Conservation (phyloP, 1,284 basidiomycete species). For the Vanrija sp. region DNA sequence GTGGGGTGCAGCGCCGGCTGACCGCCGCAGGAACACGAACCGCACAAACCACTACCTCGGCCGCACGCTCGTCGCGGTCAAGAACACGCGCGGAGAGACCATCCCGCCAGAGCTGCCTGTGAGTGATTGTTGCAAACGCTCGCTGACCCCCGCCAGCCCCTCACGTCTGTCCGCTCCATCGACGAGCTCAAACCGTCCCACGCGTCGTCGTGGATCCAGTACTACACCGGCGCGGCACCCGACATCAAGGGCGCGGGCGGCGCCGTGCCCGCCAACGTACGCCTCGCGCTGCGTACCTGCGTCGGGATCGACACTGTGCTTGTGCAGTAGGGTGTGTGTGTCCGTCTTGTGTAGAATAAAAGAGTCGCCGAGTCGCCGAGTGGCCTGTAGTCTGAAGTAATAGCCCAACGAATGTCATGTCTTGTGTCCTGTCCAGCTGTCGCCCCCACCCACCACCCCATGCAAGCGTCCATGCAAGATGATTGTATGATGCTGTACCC, state of each 20-base stretch:
- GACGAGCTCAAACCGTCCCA: background rate
- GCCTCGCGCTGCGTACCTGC: conserved; percentile 11
- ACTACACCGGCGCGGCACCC: conserved; percentile 11
- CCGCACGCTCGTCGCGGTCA: conserved; percentile 7
- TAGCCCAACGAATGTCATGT: too few species aligned
- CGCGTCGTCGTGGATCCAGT: conserved; percentile 10
- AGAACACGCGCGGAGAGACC: conserved; percentile 1
- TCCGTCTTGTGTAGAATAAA: too few species aligned
- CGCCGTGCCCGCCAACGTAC: background rate
- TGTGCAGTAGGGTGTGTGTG: background rate
- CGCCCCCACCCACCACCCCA: too few species aligned
- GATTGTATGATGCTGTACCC: background rate
- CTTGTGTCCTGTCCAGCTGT: too few species aligned
- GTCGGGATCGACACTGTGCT: conserved; percentile 8
- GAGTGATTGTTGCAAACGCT: background rate
- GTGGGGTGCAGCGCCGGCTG: background rate
- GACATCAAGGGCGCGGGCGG: background rate
- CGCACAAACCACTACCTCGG: conserved; percentile 10
- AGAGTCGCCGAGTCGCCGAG: too few species aligned
- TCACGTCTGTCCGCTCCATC: conserved; percentile 10
- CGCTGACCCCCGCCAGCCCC: conserved; percentile 1
- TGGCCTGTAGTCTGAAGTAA: too few species aligned
- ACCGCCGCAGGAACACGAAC: conserved; percentile 10
- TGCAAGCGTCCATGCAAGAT: too few species aligned
- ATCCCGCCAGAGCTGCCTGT: conserved; percentile 9